Evolutionary conservation across 306 rosid genomes (phyloP).

Genomic region (Ziziphus jujuba): DNA sequence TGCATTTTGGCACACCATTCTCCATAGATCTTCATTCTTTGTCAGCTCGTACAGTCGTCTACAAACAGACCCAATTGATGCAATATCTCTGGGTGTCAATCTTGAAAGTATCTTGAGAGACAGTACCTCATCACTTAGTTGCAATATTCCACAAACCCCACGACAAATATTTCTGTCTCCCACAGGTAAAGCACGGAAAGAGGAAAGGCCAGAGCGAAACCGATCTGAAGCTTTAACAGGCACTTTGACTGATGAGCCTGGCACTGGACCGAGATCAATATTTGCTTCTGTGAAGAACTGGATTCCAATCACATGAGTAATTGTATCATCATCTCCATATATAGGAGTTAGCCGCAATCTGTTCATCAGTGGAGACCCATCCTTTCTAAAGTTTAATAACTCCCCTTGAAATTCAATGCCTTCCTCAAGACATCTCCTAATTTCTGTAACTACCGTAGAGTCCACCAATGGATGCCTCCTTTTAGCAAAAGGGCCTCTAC

Average conservation of each 20-base stretch:
- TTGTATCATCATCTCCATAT: slow-evolving; percentile 85
- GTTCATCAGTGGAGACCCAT: slow-evolving; percentile 98
- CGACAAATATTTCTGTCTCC: slow-evolving; percentile 87
- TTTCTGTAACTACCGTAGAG: slow-evolving; percentile 79
- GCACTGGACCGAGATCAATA: slow-evolving; percentile 89
- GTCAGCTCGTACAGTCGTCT: slow-evolving; percentile 71
- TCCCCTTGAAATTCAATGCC: slow-evolving; percentile 97
- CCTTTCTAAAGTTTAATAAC: slow-evolving; percentile 93
- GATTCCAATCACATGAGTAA: slow-evolving; percentile 92
- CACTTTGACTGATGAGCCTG: slow-evolving; percentile 58
- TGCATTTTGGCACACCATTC: slow-evolving; percentile 98
- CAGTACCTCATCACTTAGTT: slow-evolving; percentile 91
- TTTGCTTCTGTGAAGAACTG: slow-evolving; percentile 87
- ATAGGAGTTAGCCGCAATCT: slow-evolving; percentile 89
- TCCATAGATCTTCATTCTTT: slow-evolving; percentile 91
- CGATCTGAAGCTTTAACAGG: slow-evolving; percentile 57
- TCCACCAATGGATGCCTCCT: slow-evolving; percentile 96
- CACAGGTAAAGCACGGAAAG: slow-evolving; percentile 50
- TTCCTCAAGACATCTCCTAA: slow-evolving; percentile 82
- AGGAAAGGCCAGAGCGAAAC: slow-evolving; percentile 61
- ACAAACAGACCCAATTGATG: slow-evolving; percentile 88
- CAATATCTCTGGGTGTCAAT: slow-evolving; percentile 95
- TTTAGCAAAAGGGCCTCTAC: slow-evolving; percentile 98
- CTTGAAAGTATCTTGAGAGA: slow-evolving; percentile 87
- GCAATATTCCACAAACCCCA: slow-evolving; percentile 89